A percentile compares a stretch with the other conserved stretches of the same genome.
These are phyloP conservation scores for Gossypium sturtianum DNA, from an alignment of 345 rosid genomes.

Conservation along the genomic window DNA sequence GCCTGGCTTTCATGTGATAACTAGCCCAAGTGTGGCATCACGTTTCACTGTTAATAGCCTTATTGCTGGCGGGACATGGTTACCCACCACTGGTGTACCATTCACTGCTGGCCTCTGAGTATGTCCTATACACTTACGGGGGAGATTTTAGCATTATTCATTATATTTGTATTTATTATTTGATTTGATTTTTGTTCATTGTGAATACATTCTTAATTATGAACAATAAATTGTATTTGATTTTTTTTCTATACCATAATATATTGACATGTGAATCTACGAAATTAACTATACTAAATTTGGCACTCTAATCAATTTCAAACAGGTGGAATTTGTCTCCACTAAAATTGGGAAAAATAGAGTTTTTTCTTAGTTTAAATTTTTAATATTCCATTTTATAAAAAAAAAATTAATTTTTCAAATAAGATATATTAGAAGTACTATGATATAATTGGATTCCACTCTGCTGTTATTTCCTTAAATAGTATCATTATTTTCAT, in stretches of 20 bases:
- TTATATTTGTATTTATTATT: neutral
- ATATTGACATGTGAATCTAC: neutral
- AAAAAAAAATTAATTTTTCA: no score
- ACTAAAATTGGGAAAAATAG: neutral
- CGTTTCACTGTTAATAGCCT: constrained; percentile 38
- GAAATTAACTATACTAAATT: neutral
- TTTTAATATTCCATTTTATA: no score
- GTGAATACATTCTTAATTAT: constrained; percentile 1
- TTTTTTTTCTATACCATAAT: neutral
- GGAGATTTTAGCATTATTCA: neutral
- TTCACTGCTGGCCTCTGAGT: constrained; percentile 40
- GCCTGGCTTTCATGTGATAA: constrained; percentile 45
- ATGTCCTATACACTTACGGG: neutral
- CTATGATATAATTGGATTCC: no score
- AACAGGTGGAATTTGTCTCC: neutral
- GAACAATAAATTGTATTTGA: constrained; percentile 40
- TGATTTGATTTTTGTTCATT: neutral
- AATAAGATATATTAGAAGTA: no score
- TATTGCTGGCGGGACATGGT: constrained; percentile 43
- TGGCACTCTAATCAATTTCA: neutral
- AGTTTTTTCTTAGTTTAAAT: no score
- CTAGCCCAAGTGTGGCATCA: constrained; percentile 33
- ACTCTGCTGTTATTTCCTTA: no score
- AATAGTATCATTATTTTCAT: no score
- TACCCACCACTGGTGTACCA: constrained; percentile 48